phyloP scores from a whole-genome alignment of 2,329 filamentous ascomycete species.

The Aureobasidium sp. region DNA sequence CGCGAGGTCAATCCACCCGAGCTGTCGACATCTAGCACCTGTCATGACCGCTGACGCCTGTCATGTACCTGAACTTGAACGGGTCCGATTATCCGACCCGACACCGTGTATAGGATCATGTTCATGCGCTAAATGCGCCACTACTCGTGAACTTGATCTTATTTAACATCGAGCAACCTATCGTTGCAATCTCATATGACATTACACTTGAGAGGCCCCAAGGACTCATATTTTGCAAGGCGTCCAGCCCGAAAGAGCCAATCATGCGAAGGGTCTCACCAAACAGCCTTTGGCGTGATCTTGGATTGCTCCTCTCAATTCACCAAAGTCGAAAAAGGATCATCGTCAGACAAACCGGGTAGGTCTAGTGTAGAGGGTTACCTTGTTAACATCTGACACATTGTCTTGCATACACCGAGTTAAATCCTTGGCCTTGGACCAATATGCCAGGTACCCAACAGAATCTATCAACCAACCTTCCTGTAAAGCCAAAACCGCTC shows the following conservation, averaged over 20 bases:
- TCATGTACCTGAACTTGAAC: not conserved
- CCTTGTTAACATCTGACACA: not conserved
- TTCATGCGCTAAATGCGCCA: not conserved
- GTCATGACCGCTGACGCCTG: not conserved
- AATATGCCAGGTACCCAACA: not conserved
- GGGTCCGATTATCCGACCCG: not conserved
- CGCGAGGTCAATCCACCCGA: not conserved
- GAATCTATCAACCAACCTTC: not conserved
- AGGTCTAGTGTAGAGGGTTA: not conserved
- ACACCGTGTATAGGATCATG: not conserved
- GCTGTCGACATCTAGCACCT: not conserved
- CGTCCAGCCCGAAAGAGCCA: too few relatives aligned
- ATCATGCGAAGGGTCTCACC: too few relatives aligned
- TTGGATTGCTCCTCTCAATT: not conserved
- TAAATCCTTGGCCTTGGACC: not conserved
- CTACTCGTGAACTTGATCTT: not conserved
- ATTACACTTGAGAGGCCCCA: too few relatives aligned
- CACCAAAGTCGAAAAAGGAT: not conserved
- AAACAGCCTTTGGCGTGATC: too few relatives aligned
- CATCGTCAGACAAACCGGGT: not conserved
- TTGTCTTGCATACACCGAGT: not conserved
- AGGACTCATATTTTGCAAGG: too few relatives aligned
- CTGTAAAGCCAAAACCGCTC: not conserved
- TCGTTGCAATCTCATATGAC: not conserved
- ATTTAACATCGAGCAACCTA: not conserved